Evolutionary conservation across 177 flowering plant species (phyloP).

Genomic region (Telopea speciosissima): DNA sequence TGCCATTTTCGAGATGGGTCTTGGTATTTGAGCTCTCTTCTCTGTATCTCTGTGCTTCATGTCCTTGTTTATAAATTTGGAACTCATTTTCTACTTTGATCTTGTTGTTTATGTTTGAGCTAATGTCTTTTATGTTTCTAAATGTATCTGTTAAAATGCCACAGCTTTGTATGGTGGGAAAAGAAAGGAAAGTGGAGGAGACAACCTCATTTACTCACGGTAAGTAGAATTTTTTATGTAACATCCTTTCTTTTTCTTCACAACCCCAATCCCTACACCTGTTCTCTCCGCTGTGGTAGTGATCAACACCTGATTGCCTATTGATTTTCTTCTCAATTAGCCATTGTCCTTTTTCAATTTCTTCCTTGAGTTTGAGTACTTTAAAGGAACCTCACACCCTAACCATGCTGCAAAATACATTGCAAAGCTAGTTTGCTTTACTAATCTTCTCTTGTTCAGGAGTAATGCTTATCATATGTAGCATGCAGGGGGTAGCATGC

Average conservation of each 20-base stretch:
- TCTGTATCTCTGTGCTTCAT: not conserved
- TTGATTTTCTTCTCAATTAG: not conserved
- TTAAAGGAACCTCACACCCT: not conserved
- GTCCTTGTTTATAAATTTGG: no score
- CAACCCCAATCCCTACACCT: not conserved
- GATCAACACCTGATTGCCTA: not conserved
- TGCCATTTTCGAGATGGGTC: not conserved
- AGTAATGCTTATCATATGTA: no score
- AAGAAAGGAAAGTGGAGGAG: constrained; percentile 17
- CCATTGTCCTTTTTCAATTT: not conserved
- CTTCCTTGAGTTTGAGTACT: no score
- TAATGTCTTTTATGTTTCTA: no score
- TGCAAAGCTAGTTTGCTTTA: no score
- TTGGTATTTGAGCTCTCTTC: not conserved
- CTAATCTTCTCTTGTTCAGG: no score
- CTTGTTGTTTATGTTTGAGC: no score
- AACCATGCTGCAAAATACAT: no score
- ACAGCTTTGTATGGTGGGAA: constrained; percentile 10
- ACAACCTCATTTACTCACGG: constrained; percentile 15
- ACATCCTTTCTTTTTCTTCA: not conserved
- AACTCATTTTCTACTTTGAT: no score
- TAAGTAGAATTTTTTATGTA: constrained; percentile 17
- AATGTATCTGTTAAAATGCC: not conserved
- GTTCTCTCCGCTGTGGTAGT: not conserved
- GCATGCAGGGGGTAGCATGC: no score